These are phyloP conservation scores for Hypoxylon sp. DNA, from an alignment of 2,329 filamentous ascomycete species.

Conservation along the genomic window DNA sequence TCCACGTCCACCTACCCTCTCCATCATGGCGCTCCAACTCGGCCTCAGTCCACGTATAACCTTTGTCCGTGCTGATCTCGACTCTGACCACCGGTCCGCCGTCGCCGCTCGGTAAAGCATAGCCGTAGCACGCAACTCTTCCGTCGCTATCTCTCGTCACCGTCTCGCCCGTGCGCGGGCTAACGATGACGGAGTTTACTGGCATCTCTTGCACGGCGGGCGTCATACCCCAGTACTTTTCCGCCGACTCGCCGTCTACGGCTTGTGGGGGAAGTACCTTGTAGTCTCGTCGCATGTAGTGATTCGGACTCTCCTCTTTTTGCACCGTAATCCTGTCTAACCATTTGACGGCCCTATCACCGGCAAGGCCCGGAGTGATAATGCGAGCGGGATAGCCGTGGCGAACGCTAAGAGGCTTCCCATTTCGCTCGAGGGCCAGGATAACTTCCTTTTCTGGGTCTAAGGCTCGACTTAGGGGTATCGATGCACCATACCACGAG, in stretches of 20 bases:
- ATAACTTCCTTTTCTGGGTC: constrained; percentile 58
- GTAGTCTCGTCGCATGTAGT: constrained; percentile 70
- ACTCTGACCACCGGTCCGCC: constrained; percentile 65
- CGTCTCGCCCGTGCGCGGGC: constrained; percentile 20
- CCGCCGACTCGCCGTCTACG: constrained; percentile 60
- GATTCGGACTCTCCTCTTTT: constrained; percentile 62
- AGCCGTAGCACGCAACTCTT: constrained; percentile 62
- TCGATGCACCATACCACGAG: constrained; percentile 67
- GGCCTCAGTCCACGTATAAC: constrained; percentile 62
- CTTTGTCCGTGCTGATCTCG: constrained; percentile 63
- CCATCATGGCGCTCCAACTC: constrained; percentile 40
- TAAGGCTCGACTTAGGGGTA: constrained; percentile 61
- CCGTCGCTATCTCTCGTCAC: constrained; percentile 52
- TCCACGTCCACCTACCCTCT: constrained; percentile 65
- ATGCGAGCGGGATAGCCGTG: constrained; percentile 66
- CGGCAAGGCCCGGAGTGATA: constrained; percentile 64
- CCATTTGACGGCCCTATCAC: constrained; percentile 68
- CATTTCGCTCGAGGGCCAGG: constrained; percentile 65
- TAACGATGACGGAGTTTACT: constrained; percentile 63
- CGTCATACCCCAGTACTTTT: constrained; percentile 63
- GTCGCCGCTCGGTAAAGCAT: constrained; percentile 65
- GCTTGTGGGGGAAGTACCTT: constrained; percentile 67
- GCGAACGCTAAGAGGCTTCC: constrained; percentile 57
- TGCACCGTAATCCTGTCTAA: constrained; percentile 65
- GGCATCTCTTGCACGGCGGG: constrained; percentile 66